Conservation (phyloP, 2,329 filamentous ascomycete genomes). For the Cytospora paraplurivora region DNA sequence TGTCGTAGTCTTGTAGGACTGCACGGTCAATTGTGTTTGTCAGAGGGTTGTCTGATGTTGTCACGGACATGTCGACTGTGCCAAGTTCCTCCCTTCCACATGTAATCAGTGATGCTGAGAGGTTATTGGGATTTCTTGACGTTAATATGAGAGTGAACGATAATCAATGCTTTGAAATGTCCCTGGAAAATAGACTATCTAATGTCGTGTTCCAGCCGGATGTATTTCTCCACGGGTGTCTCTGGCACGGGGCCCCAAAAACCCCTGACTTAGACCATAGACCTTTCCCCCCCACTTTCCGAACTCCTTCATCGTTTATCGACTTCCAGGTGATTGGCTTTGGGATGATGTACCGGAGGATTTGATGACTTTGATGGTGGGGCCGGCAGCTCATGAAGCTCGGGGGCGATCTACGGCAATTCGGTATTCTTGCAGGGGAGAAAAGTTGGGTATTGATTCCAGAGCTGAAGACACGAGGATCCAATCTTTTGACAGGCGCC, state of each 20-base stretch:
- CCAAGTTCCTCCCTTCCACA: too few species aligned
- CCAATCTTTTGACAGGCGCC: neutral
- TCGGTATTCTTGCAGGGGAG: too few species aligned
- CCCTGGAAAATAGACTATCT: neutral
- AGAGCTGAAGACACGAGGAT: too few species aligned
- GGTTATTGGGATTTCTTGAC: neutral
- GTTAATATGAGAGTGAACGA: too few species aligned
- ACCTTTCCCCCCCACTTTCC: constrained; percentile 12
- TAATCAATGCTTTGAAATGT: too few species aligned
- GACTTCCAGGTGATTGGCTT: neutral
- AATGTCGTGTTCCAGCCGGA: neutral
- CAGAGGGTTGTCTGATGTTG: constrained; percentile 33
- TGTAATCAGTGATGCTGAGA: neutral
- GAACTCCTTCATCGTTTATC: constrained; percentile 9
- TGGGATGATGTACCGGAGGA: neutral
- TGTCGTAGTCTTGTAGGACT: constrained; percentile 36
- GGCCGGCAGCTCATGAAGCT: constrained; percentile 2
- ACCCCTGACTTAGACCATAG: neutral
- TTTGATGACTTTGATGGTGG: neutral
- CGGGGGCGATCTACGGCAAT: too few species aligned
- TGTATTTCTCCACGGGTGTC: neutral
- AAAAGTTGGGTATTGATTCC: too few species aligned
- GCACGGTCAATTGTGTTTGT: constrained; percentile 30
- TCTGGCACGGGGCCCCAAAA: neutral
- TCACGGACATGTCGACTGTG: constrained; percentile 32